Evolutionary conservation across 805 yeast species (phyloP), one percentile per base, ranked within the genome.

Genomic region (Candida germanica): DNA sequence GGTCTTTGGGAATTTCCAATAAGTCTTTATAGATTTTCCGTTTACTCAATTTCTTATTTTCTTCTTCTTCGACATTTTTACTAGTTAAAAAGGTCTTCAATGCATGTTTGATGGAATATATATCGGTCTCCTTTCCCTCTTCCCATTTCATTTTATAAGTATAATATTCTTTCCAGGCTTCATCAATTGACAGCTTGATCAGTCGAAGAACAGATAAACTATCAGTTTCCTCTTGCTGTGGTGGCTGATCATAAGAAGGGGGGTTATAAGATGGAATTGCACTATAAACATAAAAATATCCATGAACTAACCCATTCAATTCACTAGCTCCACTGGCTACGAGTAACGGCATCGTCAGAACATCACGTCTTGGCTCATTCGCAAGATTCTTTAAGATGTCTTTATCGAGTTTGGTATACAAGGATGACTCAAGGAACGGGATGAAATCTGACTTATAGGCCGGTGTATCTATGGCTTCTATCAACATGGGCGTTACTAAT

Each of bases 241-340:
- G 15, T 15, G 26, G 16, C 17, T n/a, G n/a, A n/a, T 43, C 47
- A 47, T 82, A 82, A 0, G 66, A 58, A 1, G 89, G 89, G 1
- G 87, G 87, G 31, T 64, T 65, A 21, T 64, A 47, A 15, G 75
- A 68, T 0, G 94, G 93, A 2, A 83, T 74, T 2, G 86, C 80
- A 37, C 80, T 73, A 54, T 83, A 84, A 31, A 80, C 78, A 24
- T 82, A 67, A 28, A 82, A 64, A 53, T 84, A 84, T 0, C 89
- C 91, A 52, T 82, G 83, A n/a, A 84, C 72, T 21, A 76, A 68
- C 4, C 88, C 89, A 51, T 84, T 83, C 47, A 84, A 57, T 41
- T 83, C 91, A 28, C 86, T 75, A 4, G 88, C 85, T 1, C 93
- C 93, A 25, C 87, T 79, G 4, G 87, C 91, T 3, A 81, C 85